Evolutionary conservation across 1,284 basidiomycete genomes (phyloP), one percentile per base, ranked within the genome.

Genomic region (Pholiota adiposa): DNA sequence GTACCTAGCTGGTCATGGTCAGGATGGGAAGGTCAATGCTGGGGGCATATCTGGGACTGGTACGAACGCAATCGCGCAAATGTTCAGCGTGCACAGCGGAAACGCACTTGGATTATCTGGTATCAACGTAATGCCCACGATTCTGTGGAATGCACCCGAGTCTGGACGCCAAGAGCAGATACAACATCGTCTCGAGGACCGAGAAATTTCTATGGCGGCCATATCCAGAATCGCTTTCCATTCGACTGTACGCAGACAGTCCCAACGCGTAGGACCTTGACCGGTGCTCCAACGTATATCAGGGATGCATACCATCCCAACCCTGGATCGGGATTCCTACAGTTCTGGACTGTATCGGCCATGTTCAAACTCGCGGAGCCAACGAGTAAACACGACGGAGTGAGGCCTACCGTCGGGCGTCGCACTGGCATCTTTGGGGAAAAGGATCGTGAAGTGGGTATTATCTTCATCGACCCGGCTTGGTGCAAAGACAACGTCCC

Each of bases 1-100:
- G 55, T 49, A 2, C 59, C 59, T 14, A 61, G 61, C 36, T 62
- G 61, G 61, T 62, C 61, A 3, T 62, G 61, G 61, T 62, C 61
- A 6, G 61, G 61, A 1, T 62, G 61, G 61, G 34, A 29, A 19
- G 53, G 53, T 6, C 1, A 31, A 25, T 44, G 40, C 12, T n/a
- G 18, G 9, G 18, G 40, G 27, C 12, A 12, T 14, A 54, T 54
- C 19, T 54, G 53, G 53, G 18, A 31, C 11, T 44, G 29, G 40
- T 54, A 44, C 25, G 27, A 16, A 16, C 38, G 27, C 7, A 54
- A 40, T 40, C 25, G 44, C 40, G 14, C 41, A 7, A 46, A 29
- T 27, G 43, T 44, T 54, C 53, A 40, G 25, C 25, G 43, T 38
- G 53, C 41, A 33, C 53, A 44, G 21, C 23, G 40, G 25, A 43